Conservation (phyloP, 768 basidiomycete genomes). For the Mycena kentingensis region DNA sequence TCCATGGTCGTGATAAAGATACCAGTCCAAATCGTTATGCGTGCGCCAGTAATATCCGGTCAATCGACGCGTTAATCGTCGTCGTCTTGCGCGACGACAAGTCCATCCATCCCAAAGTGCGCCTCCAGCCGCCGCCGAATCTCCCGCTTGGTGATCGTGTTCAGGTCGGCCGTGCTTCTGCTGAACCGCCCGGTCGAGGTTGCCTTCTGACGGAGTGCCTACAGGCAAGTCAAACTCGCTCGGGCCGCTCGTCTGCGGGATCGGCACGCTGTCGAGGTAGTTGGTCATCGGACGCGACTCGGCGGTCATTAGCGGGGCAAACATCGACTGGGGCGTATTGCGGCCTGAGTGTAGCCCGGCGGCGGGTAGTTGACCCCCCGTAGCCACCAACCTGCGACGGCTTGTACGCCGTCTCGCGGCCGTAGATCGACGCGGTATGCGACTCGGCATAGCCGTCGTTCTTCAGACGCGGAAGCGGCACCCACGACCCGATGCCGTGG, state of each 20-base stretch:
- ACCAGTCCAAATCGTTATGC: too few relatives aligned
- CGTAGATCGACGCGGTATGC: conserved; percentile 78
- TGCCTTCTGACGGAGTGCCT: conserved; percentile 61
- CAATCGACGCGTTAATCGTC: conserved; percentile 80
- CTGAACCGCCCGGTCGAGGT: conserved; percentile 75
- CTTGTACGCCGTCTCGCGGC: conserved; percentile 87
- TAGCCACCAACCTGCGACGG: conserved; percentile 65
- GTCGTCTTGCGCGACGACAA: conserved; percentile 67
- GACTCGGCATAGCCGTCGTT: conserved; percentile 80
- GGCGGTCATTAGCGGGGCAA: conserved; percentile 38
- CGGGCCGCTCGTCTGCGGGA: conserved; percentile 56
- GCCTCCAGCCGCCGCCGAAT: conserved; percentile 84
- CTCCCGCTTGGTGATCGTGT: conserved; percentile 89
- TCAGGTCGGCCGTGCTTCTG: conserved; percentile 77
- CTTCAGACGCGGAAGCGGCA: conserved; percentile 70
- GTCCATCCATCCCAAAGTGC: conserved; percentile 80
- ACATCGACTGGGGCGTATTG: conserved; percentile 64
- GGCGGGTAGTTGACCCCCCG: conserved; percentile 41
- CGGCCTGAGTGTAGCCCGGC: conserved; percentile 78
- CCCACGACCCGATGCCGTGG: conserved; percentile 93
- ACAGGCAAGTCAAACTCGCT: conserved; percentile 49
- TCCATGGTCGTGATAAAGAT: too few relatives aligned
- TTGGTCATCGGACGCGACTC: conserved; percentile 70
- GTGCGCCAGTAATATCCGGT: conserved; percentile 64
- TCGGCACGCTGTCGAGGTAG: conserved; percentile 68